Percentiles rank a stretch among this genome's conserved stretches.
Conservation (phyloP, 768 basidiomycete species). For the Mycena venus region DNA sequence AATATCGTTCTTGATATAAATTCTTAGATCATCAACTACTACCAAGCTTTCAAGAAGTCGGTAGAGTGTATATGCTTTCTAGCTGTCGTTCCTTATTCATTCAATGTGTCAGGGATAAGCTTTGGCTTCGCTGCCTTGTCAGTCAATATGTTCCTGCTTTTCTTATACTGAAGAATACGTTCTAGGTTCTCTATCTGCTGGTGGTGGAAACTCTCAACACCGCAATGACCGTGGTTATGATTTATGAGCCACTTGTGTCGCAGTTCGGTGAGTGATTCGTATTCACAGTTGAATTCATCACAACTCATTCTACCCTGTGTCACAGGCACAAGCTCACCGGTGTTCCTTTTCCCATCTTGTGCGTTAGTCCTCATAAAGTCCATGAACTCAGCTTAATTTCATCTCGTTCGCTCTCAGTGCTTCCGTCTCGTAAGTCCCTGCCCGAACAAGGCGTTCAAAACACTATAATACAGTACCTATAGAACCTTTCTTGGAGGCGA, state of each 20-base stretch:
- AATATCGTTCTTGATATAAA: neutral
- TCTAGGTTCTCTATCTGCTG: neutral
- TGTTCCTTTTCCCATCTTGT: neutral
- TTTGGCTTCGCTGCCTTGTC: neutral
- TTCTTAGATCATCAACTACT: neutral
- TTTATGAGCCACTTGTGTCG: neutral
- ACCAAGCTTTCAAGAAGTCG: neutral
- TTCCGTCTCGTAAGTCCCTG: neutral
- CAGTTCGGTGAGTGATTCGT: neutral
- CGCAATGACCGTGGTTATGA: neutral
- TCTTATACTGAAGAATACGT: neutral
- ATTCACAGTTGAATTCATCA: neutral
- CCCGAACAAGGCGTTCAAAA: neutral
- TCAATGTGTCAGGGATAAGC: neutral
- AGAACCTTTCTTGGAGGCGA: neutral
- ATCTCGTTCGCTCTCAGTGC: neutral
- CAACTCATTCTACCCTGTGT: too few species aligned
- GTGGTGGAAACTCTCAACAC: neutral
- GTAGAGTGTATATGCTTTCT: neutral
- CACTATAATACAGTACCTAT: neutral
- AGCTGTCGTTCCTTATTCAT: neutral
- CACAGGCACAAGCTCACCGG: neutral
- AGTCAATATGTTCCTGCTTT: neutral
- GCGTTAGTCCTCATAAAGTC: neutral
- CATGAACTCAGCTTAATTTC: neutral